Conservation (phyloP, 768 basidiomycete species). For the Lactifluus piperatus region DNA sequence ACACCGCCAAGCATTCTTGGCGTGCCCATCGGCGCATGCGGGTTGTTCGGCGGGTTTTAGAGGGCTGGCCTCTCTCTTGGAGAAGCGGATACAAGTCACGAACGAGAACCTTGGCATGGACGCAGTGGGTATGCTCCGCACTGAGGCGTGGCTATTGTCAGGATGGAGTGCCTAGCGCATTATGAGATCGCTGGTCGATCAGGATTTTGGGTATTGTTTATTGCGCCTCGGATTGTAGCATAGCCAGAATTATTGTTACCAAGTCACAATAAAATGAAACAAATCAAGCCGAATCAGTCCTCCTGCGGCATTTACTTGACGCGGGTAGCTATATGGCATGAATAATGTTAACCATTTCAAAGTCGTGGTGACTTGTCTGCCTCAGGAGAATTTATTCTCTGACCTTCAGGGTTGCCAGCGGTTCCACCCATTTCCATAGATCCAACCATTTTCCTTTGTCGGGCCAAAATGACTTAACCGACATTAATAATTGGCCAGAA, state of each 20-base stretch:
- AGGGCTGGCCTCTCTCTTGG: conserved; percentile 7
- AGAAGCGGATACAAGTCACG: neutral
- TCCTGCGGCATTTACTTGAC: too few species aligned
- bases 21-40: conserved; percentile 5
- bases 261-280: neutral
- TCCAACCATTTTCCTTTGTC: too few species aligned
- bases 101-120: conserved; percentile 3
- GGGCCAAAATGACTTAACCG: too few species aligned
- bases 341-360: too few species aligned
- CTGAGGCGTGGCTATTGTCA: conserved; percentile 13
- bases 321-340: too few species aligned
- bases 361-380: too few species aligned
- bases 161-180: neutral
- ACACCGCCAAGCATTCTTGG: conserved; percentile 15
- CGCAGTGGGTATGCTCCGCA: conserved; percentile 9
- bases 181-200: neutral
- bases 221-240: conserved; percentile 1
- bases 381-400: too few species aligned
- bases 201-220: neutral
- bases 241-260: neutral
- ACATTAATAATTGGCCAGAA: too few species aligned
- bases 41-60: conserved; percentile 10
- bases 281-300: too few species aligned
- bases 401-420: too few species aligned
- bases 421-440: too few species aligned